A percentile compares a stretch with the other conserved stretches of the same genome.
Conservation (phyloP, 495 filamentous ascomycete genomes). For the Penicillium alfredii region DNA sequence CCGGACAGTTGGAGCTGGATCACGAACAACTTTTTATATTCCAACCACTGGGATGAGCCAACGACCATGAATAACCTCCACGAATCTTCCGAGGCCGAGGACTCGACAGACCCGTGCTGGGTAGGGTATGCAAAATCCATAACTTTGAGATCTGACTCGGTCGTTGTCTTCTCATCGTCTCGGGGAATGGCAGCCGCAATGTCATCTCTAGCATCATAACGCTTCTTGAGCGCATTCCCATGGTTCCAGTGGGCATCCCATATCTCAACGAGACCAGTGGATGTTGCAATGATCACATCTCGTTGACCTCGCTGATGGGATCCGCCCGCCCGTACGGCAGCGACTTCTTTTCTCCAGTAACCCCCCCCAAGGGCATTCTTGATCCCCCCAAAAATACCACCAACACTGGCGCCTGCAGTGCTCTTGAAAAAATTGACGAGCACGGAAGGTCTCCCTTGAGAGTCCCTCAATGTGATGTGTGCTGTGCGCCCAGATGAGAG, state of each 20-base stretch:
- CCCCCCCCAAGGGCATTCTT: conserved; percentile 63
- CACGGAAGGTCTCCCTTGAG: conserved; percentile 77
- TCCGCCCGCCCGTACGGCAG: conserved; percentile 63
- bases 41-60: conserved; percentile 15
- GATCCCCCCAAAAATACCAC: conserved; percentile 71
- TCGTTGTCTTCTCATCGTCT: conserved; percentile 16
- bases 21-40: conserved; percentile 23
- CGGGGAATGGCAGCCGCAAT: conserved; percentile 22
- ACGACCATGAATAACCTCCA: conserved; percentile 32
- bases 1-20: conserved; percentile 25
- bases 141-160: conserved; percentile 30
- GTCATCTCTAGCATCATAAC: conserved; percentile 44
- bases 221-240: conserved; percentile 49
- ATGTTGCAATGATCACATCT: conserved; percentile 70
- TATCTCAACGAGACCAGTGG: conserved; percentile 64
- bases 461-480: conserved; percentile 76
- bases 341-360: conserved; percentile 64
- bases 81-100: conserved; percentile 17
- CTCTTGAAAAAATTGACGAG: conserved; percentile 66
- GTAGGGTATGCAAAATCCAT: conserved; percentile 33
- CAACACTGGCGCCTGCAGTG: conserved; percentile 35
- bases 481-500: conserved; percentile 81
- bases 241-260: conserved; percentile 88
- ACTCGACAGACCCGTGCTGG: conserved; percentile 10
- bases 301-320: conserved; percentile 74